These are phyloP conservation scores for Dendrobium catenatum DNA, from an alignment of 106 monocot genomes.

Conservation along the genomic window DNA sequence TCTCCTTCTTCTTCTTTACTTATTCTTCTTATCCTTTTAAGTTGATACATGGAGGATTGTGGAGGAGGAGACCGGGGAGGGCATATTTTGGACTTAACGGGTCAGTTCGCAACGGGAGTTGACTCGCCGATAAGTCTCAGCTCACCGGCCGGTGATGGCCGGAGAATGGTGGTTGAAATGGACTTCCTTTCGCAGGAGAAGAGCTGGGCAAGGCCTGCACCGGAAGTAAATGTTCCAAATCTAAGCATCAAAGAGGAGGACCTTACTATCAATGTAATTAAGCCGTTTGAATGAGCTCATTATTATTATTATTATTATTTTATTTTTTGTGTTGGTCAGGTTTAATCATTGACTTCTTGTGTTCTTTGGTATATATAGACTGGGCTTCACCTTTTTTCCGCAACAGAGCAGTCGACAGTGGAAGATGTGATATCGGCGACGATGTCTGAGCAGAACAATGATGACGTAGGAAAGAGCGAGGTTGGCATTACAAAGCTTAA, in stretches of 20 bases:
- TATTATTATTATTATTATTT: background rate
- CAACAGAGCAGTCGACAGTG: background rate
- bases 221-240: background rate
- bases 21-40: no score
- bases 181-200: background rate
- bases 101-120: background rate
- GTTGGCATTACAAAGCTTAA: background rate
- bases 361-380: conserved; percentile 19
- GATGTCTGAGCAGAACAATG: background rate
- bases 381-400: conserved; percentile 29
- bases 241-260: background rate
- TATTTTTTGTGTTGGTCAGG: background rate
- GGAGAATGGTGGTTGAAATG: background rate
- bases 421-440: no score
- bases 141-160: background rate
- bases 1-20: no score
- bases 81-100: background rate
- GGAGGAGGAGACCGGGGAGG: background rate
- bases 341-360: background rate
- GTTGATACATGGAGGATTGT: background rate
- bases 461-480: background rate
- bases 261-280: background rate
- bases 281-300: background rate
- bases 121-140: background rate
- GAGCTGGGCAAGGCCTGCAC: background rate